Percentiles rank a stretch among this genome's conserved stretches.
Evolutionary conservation across 768 basidiomycete genomes (phyloP).

Genomic region (Cystofilobasidium ferigula): DNA sequence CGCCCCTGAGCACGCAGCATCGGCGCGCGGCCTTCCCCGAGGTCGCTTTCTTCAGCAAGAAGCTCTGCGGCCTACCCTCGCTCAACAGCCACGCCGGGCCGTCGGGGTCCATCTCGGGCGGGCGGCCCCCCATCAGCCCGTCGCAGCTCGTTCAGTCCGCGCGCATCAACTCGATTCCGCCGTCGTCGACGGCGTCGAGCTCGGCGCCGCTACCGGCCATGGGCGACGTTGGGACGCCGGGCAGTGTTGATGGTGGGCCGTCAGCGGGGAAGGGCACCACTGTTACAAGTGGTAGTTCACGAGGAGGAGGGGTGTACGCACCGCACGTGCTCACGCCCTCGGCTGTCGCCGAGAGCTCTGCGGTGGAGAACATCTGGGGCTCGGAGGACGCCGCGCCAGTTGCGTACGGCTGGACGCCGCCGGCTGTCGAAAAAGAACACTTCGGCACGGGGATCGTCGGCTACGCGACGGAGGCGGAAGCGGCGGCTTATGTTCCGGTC

Average conservation of each 20-base stretch:
- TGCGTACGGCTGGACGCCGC: neutral
- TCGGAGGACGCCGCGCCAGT: neutral
- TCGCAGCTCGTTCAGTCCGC: neutral
- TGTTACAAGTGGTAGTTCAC: no score
- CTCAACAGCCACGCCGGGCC: neutral
- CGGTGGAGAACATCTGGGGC: neutral
- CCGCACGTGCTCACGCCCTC: no score
- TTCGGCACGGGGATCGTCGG: no score
- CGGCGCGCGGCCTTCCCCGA: slow-evolving; percentile 18
- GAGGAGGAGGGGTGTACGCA: no score
- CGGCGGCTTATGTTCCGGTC: no score
- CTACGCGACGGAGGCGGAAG: no score
- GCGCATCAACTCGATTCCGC: neutral
- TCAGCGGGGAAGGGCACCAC: neutral
- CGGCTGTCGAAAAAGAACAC: neutral
- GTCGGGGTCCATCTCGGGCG: neutral
- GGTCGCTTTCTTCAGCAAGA: slow-evolving; percentile 22
- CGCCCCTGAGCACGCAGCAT: slow-evolving; percentile 7
- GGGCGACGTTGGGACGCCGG: neutral
- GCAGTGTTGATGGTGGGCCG: neutral
- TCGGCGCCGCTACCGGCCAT: neutral
- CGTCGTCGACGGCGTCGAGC: neutral
- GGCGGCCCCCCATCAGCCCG: neutral
- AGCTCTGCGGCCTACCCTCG: slow-evolving; percentile 16
- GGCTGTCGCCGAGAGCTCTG: no score